These are phyloP conservation scores for Alternaria arbusti DNA, from an alignment of 2,329 filamentous ascomycete genomes.

Conservation along the genomic window DNA sequence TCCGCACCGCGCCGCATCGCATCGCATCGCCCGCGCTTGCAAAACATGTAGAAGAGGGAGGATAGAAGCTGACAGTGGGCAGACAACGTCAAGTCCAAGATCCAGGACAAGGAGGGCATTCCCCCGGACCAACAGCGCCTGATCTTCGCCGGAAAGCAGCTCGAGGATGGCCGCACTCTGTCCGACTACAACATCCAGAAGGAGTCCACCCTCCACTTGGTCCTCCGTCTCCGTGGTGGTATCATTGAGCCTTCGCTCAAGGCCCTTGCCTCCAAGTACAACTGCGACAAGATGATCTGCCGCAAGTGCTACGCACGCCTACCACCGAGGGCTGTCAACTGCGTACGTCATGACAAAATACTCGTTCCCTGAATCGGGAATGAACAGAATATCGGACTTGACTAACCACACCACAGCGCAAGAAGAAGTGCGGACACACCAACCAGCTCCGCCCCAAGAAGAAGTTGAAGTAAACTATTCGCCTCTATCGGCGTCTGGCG, in stretches of 20 bases:
- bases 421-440: conserved; percentile 99
- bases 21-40: conserved; percentile 14
- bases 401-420: conserved; percentile 53
- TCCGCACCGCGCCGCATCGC: conserved; percentile 19
- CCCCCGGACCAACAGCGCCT: conserved; percentile 97
- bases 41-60: background rate
- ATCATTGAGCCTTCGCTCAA: conserved; percentile 98
- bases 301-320: conserved; percentile 99
- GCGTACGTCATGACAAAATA: conserved; percentile 53
- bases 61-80: conserved; percentile 25
- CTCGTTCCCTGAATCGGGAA: background rate
- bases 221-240: conserved; percentile 98
- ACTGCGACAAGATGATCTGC: conserved; percentile 99
- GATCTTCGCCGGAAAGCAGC: conserved; percentile 99
- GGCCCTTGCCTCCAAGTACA: conserved; percentile 98
- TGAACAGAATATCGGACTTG: background rate
- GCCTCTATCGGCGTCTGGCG: conserved; percentile 44
- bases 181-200: conserved; percentile 99
- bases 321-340: conserved; percentile 98
- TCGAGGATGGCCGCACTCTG: conserved; percentile 96
- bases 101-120: conserved; percentile 99
- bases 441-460: conserved; percentile 99
- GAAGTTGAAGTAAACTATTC: conserved; percentile 88
- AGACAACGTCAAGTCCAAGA: conserved; percentile 99
- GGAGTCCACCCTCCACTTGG: conserved; percentile 98